These are phyloP conservation scores for Stylonectria norvegica DNA, from an alignment of 2,329 filamentous ascomycete genomes.

Conservation along the genomic window DNA sequence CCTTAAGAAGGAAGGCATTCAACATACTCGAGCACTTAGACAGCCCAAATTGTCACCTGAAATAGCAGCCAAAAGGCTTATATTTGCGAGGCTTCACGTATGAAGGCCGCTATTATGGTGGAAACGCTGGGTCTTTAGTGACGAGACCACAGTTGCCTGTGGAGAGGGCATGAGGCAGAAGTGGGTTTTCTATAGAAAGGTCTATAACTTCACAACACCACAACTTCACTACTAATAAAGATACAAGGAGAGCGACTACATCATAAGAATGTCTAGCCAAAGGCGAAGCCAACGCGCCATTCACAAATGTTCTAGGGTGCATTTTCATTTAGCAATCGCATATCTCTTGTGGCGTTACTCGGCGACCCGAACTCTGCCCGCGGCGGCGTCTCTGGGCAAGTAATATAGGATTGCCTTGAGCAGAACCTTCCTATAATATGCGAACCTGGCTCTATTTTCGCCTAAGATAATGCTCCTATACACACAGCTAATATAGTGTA, in stretches of 20 bases:
- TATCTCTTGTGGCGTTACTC: conserved; percentile 1
- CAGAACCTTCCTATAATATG: conserved; percentile 10
- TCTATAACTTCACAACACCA: conserved; percentile 2
- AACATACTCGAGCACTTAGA: conserved; percentile 4
- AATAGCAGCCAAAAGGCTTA: conserved; percentile 1
- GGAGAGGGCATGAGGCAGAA: background rate
- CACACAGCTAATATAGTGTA: conserved; percentile 3
- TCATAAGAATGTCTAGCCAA: conserved; percentile 1
- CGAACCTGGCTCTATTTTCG: conserved; percentile 6
- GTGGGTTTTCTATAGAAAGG: conserved; percentile 1
- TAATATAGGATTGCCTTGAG: conserved; percentile 8
- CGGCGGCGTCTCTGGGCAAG: conserved; percentile 6
- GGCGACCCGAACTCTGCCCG: conserved; percentile 3
- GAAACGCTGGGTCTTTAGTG: conserved; percentile 4
- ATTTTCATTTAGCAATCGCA: conserved; percentile 1
- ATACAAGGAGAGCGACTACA: conserved; percentile 3
- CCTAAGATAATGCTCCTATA: conserved; percentile 11
- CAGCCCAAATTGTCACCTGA: conserved; percentile 1
- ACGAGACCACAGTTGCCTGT: conserved; percentile 3
- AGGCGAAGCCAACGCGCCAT: conserved; percentile 6
- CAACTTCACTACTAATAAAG: conserved; percentile 1
- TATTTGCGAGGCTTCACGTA: conserved; percentile 3
- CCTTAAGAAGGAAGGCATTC: conserved; percentile 6
- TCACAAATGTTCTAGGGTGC: conserved; percentile 9
- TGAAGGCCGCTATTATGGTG: background rate